Evolutionary conservation across 352 stramenopile genomes (phyloP).

Genomic region (Peronospora farinosa): DNA sequence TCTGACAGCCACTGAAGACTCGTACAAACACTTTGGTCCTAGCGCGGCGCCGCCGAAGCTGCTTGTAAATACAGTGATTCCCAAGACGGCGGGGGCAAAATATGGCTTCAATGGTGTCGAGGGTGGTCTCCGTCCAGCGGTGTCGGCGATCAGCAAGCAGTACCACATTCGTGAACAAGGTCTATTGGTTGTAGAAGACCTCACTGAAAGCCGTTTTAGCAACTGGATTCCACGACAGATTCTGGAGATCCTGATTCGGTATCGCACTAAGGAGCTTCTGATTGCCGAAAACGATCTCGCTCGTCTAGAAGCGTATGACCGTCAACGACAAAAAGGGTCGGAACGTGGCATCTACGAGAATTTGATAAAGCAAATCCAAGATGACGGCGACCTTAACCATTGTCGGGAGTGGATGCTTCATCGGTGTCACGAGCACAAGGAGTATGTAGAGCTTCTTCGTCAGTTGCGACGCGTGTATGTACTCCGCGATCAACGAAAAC

Average conservation of each 20-base stretch:
- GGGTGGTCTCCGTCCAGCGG: conserved; percentile 37
- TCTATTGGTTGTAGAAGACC: conserved; percentile 73
- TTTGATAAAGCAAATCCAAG: conserved; percentile 84
- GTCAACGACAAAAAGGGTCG: conserved; percentile 67
- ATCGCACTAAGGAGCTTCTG: conserved; percentile 68
- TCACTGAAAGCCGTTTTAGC: conserved; percentile 78
- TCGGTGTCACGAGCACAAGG: conserved; percentile 53
- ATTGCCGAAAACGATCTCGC: conserved; percentile 72
- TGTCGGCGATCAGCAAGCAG: conserved; percentile 73
- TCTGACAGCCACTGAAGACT: conserved; percentile 59
- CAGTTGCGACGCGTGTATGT: conserved; percentile 62
- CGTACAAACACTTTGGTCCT: conserved; percentile 62
- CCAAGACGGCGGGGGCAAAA: conserved; percentile 57
- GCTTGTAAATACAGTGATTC: conserved; percentile 72
- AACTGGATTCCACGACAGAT: conserved; percentile 81
- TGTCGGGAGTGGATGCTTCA: conserved; percentile 83
- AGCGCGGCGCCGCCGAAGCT: conserved; percentile 57
- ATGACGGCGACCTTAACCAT: conserved; percentile 74
- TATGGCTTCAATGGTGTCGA: conserved; percentile 55
- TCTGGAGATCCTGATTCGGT: conserved; percentile 70
- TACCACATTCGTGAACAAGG: conserved; percentile 83
- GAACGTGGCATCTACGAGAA: conserved; percentile 85
- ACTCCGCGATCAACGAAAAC: conserved; percentile 57
- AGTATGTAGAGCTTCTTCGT: conserved; percentile 66
- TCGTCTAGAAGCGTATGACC: conserved; percentile 70